Evolutionary conservation across 2,329 filamentous ascomycete species (phyloP).

Genomic region (Exutisphaerella laricina): DNA sequence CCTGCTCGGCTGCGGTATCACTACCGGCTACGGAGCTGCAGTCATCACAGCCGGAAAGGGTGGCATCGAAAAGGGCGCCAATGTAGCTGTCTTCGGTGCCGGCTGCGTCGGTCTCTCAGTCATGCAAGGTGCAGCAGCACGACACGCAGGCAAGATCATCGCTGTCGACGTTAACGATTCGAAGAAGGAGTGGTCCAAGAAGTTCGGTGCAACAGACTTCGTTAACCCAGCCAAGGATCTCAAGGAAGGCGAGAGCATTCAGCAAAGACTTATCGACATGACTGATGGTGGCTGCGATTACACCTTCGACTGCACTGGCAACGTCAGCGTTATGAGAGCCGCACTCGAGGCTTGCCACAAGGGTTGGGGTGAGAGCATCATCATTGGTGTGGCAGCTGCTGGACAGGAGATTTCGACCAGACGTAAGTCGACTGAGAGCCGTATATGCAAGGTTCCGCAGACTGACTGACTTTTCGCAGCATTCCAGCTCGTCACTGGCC

Average conservation of each 20-base stretch:
- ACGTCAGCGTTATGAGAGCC: constrained; percentile 90
- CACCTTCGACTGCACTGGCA: constrained; percentile 98
- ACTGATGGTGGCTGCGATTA: constrained; percentile 98
- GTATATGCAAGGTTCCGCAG: not conserved
- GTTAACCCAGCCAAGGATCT: constrained; percentile 75
- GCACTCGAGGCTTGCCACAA: constrained; percentile 98
- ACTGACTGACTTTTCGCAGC: constrained; percentile 49
- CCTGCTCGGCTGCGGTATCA: constrained; percentile 95
- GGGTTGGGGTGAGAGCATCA: constrained; percentile 96
- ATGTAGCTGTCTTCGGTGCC: constrained; percentile 86
- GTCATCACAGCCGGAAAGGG: constrained; percentile 73
- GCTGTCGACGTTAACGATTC: constrained; percentile 74
- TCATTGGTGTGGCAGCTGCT: constrained; percentile 94
- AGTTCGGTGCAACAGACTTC: constrained; percentile 96
- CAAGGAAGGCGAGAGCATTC: constrained; percentile 65
- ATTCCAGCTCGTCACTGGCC: constrained; percentile 97
- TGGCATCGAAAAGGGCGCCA: constrained; percentile 76
- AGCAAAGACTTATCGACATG: constrained; percentile 92
- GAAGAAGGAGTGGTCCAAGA: constrained; percentile 88
- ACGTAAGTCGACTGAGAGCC: constrained; percentile 65
- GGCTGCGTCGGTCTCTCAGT: constrained; percentile 94
- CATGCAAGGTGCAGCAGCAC: constrained; percentile 85
- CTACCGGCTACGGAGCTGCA: constrained; percentile 93
- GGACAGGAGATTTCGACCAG: constrained; percentile 92
- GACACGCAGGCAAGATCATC: constrained; percentile 73